These are phyloP conservation scores for Aurinia saxatilis DNA, from an alignment of 345 rosid species.

Conservation along the genomic window DNA sequence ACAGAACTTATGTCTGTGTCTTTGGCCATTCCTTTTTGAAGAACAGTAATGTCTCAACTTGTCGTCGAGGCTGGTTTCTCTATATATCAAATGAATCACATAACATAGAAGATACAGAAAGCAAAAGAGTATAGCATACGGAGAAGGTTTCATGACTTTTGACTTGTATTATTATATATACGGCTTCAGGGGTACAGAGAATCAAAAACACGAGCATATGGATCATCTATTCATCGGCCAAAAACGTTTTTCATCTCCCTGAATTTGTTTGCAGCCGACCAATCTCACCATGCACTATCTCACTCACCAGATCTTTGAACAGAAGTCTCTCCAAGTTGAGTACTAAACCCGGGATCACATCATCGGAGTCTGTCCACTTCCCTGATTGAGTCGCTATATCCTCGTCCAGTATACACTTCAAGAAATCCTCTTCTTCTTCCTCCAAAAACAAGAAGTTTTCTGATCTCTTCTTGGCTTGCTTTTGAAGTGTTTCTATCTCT, in stretches of 20 bases:
- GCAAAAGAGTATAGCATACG: not conserved
- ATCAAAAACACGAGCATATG: not conserved
- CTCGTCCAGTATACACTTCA: constrained; percentile 49
- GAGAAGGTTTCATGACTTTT: not conserved
- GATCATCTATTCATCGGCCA: constrained; percentile 29
- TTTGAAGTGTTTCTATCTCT: constrained; percentile 58
- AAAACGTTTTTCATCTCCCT: constrained; percentile 40
- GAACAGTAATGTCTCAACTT: not conserved
- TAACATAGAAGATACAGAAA: not conserved
- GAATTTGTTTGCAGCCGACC: constrained; percentile 32
- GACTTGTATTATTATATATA: not conserved
- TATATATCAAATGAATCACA: constrained; percentile 2
- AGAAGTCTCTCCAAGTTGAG: constrained; percentile 67
- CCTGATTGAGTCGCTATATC: constrained; percentile 46
- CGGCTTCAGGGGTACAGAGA: not conserved
- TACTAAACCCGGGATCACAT: constrained; percentile 42
- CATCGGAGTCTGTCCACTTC: constrained; percentile 52
- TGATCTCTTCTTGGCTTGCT: constrained; percentile 31
- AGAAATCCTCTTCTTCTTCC: constrained; percentile 50
- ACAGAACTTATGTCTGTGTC: no score
- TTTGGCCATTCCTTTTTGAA: not conserved
- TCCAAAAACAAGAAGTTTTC: constrained; percentile 20
- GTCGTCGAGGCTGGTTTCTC: not conserved
- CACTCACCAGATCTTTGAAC: constrained; percentile 79
- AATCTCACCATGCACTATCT: constrained; percentile 56